Percentiles rank a stretch among this genome's conserved stretches.
phyloP scores from a whole-genome alignment of 495 filamentous ascomycete genomes.

The Tetracladium setigerum region DNA sequence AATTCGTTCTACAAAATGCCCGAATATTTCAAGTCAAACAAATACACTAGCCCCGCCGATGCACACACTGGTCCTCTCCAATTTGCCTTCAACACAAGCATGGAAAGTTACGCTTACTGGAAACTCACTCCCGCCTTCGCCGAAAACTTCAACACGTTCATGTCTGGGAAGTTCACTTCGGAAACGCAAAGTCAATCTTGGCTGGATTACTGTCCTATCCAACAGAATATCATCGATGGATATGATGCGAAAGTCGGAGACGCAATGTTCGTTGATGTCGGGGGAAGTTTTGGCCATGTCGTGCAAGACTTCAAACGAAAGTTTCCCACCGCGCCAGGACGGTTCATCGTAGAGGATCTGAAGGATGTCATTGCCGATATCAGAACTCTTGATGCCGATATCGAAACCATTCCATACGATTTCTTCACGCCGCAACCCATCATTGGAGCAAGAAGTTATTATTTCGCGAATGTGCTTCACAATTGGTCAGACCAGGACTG shows the following conservation, averaged over 20 bases:
- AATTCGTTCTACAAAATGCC: slow-evolving; percentile 3
- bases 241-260: slow-evolving; percentile 1
- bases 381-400: slow-evolving; percentile 22
- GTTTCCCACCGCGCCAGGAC: neutral
- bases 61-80: slow-evolving; percentile 11
- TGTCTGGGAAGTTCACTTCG: slow-evolving; percentile 12
- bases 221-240: neutral
- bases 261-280: slow-evolving; percentile 18
- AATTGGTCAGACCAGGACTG: slow-evolving; percentile 22
- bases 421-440: slow-evolving; percentile 44
- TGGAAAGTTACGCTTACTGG: neutral
- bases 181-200: slow-evolving; percentile 1
- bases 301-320: slow-evolving; percentile 2
- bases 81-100: slow-evolving; percentile 14
- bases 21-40: slow-evolving; percentile 11
- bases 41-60: slow-evolving; percentile 6
- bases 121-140: neutral
- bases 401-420: slow-evolving; percentile 36
- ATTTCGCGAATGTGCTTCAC: slow-evolving; percentile 25
- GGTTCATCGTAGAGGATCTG: slow-evolving; percentile 46
- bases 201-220: neutral
- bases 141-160: slow-evolving; percentile 7
- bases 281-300: slow-evolving; percentile 17
- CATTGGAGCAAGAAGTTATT: slow-evolving; percentile 29
- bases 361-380: slow-evolving; percentile 18